Evolutionary conservation across 768 basidiomycete species (phyloP), one percentile per base, ranked within the genome.

Genomic region (Rhodotorula paludigena): DNA sequence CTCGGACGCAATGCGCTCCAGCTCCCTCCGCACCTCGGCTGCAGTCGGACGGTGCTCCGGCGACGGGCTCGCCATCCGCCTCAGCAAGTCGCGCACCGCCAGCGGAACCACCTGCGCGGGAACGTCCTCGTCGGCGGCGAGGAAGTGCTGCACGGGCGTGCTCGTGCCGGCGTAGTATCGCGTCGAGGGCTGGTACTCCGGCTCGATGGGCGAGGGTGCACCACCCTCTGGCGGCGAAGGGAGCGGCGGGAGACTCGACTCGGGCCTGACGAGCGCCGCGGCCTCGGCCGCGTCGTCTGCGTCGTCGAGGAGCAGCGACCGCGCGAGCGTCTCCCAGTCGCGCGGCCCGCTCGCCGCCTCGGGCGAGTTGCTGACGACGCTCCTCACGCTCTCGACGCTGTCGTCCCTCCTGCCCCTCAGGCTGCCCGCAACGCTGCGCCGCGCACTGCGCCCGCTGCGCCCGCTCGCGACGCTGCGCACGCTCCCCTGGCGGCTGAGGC

Each of bases 131-230:
- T 10, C 15, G 41, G 51, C 51, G 11, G 33, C 44, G 6, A 41
- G 55, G 56, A 72, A 74, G 54, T 63, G 59, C 60, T 74, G 70
- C 3, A 66, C 7, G 6, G 73, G 73, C 1, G 56, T 66, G 8
- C 54, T 33, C 1, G 65, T 60, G 2, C n/a, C 42, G 30, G 59
- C 49, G 52, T 71, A 60, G n/a, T 16, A n/a, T 9, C 35, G 44
- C 16, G 54, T 14, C 41, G 60, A 16, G n/a, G 21, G 28, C 16
- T 23, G 45, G 18, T 38, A 25, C 44, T 14, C 32, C 10, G 20
- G 2, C 9, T n/a, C 28, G 33, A 10, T 11, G 18, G 23, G 30
- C 30, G 42, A 23, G 45, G 30, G 42, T n/a, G n/a, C n/a, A n/a
- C n/a, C n/a, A n/a, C n/a, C n/a, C n/a, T n/a, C n/a, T n/a, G n/a